Base-by-base conservation (phyloP, 208 protist genomes). In the Vickermania spadyakhi region DNA sequence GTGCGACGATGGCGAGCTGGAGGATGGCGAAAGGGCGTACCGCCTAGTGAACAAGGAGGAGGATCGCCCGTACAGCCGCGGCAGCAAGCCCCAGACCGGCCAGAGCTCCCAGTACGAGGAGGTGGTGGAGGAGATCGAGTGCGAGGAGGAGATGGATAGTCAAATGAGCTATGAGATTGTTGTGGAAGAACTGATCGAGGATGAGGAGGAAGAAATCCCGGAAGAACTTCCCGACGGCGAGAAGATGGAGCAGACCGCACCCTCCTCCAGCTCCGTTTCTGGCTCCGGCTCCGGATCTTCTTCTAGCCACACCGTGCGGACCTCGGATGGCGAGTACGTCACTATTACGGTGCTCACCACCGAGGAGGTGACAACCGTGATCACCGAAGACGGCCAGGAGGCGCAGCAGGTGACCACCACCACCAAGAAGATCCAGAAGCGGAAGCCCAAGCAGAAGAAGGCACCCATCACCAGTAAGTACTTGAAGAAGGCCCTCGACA, bases 221-320 rank as follows among this genome's bases (percentile, higher is more conserved):
- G 23, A 28, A 28, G 36, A 0, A 4, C 42, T 36, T 11, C 7
- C 60, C 3, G 52, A 36, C 0, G 55, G n/a, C 29, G 1, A 1
- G 3, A 29, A 65, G 26, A 59, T 60, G 28, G 50, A 2, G 5
- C n/a, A n/a, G n/a, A n/a, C n/a, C n/a, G n/a, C n/a, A n/a, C n/a
- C n/a, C n/a, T n/a, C n/a, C n/a, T n/a, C n/a, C n/a, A n/a, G n/a
- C n/a, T n/a, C n/a, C n/a, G n/a, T n/a, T n/a, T n/a, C n/a, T n/a
- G n/a, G n/a, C n/a, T n/a, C n/a, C n/a, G n/a, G n/a, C n/a, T n/a
- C n/a, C n/a, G n/a, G n/a, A n/a, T n/a, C n/a, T n/a, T n/a, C n/a
- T n/a, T n/a, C n/a, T n/a, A n/a, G n/a, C n/a, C n/a, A n/a, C n/a
- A n/a, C n/a, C n/a, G n/a, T n/a, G n/a, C n/a, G n/a, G n/a, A n/a